Percentiles rank a stretch among this genome's conserved stretches.
Conservation (phyloP, 176 grass and related monocot species). For the barley (Hordeum vulgare) region MorexV3_pseudomolecules_assembly NC_058524.1:87015188-87015687, state of each 20-base stretch:
- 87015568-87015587: not conserved
- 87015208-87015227: not conserved
- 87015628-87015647: not conserved
- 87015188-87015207: not conserved
- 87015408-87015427: no score
- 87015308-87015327: not conserved
- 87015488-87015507: not conserved
- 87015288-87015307: not conserved
- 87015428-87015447: not conserved
- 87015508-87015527: not conserved
- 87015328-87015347: not conserved
- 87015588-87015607: not conserved
- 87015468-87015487: not conserved
- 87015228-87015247: not conserved
- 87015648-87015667: not conserved
- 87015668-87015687: not conserved
- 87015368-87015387: not conserved
- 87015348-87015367: not conserved
- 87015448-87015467: not conserved
- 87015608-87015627: not conserved
- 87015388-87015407: not conserved
- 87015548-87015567: not conserved
- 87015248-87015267: not conserved
- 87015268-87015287: not conserved
- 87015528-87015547: not conserved